A percentile compares a stretch with the other conserved stretches of the same genome.
Evolutionary conservation across 805 yeast species (phyloP).

Genomic region (Candida broadrunensis): DNA sequence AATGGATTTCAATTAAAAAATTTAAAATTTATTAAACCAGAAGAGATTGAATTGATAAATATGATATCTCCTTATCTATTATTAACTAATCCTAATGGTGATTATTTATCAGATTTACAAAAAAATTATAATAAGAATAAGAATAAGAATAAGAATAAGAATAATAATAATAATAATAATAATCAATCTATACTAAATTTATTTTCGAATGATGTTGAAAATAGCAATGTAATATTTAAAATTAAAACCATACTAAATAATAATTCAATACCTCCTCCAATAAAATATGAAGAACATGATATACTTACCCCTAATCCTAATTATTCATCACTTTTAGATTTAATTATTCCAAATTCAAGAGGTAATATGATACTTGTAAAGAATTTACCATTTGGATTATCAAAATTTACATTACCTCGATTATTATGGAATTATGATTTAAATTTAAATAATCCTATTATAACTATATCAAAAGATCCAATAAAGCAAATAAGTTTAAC

Average conservation of each 20-base stretch:
- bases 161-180: too few relatives aligned
- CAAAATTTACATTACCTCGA: constrained; percentile 31
- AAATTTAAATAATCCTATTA: constrained; percentile 16
- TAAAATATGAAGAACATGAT: neutral
- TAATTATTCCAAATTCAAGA: constrained; percentile 16
- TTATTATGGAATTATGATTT: constrained; percentile 52
- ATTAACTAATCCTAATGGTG: too few relatives aligned
- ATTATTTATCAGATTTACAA: too few relatives aligned
- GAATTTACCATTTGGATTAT: constrained; percentile 47
- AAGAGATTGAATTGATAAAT: constrained; percentile 17
- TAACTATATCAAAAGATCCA: constrained; percentile 23
- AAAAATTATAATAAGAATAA: too few relatives aligned
- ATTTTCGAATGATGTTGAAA: neutral
- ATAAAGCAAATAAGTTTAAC: constrained; percentile 20
- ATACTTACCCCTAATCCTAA: neutral
- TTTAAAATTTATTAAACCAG: constrained; percentile 42
- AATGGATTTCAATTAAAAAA: constrained; percentile 46
- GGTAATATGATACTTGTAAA: constrained; percentile 34
- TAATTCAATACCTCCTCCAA: neutral
- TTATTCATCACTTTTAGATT: constrained; percentile 10
- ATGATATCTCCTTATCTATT: constrained; percentile 26
- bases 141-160: too few relatives aligned
- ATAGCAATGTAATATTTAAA: too few relatives aligned
- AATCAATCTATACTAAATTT: neutral
- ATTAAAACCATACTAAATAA: too few relatives aligned